phyloP scores from a whole-genome alignment of 169 alveolate species.

The Nephromyces sp. region DNA sequence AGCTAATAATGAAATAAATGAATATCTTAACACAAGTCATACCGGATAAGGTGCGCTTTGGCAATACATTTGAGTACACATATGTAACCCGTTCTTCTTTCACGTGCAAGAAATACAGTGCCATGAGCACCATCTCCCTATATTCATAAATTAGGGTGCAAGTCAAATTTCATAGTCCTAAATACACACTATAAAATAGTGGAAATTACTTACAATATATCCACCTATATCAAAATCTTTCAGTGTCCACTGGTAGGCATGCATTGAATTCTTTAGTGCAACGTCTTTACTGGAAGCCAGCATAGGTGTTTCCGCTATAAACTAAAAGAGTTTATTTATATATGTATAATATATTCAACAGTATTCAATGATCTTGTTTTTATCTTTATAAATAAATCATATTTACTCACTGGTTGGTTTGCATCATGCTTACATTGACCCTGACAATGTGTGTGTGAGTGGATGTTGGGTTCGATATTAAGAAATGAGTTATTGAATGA shows the following conservation, averaged over 20 bases:
- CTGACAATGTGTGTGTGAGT: not conserved
- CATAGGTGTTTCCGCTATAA: not conserved
- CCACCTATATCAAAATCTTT: conserved; percentile 15
- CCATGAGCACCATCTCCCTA: conserved; percentile 80
- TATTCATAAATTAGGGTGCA: not conserved
- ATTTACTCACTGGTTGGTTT: not conserved
- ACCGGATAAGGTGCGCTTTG: conserved; percentile 40
- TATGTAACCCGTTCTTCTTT: conserved; percentile 67
- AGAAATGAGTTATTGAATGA: too few species aligned
- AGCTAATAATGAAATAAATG: too few species aligned
- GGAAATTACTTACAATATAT: conserved; percentile 19
- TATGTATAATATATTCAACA: not conserved
- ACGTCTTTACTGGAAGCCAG: conserved; percentile 4
- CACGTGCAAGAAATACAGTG: conserved; percentile 71
- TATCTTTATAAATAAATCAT: not conserved
- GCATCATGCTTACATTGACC: not conserved
- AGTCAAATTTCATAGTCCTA: not conserved
- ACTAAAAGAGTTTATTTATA: not conserved
- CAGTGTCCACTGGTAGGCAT: conserved; percentile 19
- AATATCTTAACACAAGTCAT: too few species aligned
- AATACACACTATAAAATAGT: not conserved
- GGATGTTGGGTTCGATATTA: too few species aligned
- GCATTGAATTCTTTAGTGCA: conserved; percentile 9
- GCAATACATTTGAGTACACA: conserved; percentile 70
- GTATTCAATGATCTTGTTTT: too few species aligned